Evolutionary conservation across 495 filamentous ascomycete species (phyloP).

Genomic region (Penicillium lagena): DNA sequence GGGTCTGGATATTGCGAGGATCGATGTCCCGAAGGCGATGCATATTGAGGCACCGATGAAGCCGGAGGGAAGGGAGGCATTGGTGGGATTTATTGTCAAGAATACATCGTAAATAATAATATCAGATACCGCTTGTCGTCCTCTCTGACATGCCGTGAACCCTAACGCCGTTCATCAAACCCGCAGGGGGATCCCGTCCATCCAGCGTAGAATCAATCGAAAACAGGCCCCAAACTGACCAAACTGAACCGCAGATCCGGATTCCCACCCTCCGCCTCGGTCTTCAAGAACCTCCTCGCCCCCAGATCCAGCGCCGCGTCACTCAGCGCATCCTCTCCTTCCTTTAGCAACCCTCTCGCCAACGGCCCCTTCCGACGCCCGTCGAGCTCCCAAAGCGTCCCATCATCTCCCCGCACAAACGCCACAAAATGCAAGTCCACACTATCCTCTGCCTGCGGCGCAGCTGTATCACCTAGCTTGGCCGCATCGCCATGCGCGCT

Average conservation of each 20-base stretch:
- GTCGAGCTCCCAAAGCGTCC: constrained; percentile 79
- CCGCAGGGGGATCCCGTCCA: too few species aligned
- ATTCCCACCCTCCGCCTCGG: constrained; percentile 47
- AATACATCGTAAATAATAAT: neutral
- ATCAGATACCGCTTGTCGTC: neutral
- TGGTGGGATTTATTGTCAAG: constrained; percentile 28
- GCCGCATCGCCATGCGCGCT: constrained; percentile 67
- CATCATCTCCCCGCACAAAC: constrained; percentile 70
- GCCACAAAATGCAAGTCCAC: constrained; percentile 79
- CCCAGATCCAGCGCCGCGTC: constrained; percentile 59
- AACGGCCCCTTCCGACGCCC: constrained; percentile 68
- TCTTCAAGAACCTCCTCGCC: constrained; percentile 53
- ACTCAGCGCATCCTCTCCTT: constrained; percentile 62
- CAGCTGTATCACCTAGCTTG: constrained; percentile 61
- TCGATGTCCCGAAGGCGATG: constrained; percentile 40
- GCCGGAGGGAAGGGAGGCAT: constrained; percentile 30
- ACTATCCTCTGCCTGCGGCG: constrained; percentile 60
- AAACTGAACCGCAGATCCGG: constrained; percentile 71
- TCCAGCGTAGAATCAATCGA: constrained; percentile 40
- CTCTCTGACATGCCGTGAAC: too few species aligned
- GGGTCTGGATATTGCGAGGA: constrained; percentile 20
- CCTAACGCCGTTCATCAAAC: too few species aligned
- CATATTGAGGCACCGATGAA: constrained; percentile 45
- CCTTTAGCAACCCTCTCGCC: constrained; percentile 46
- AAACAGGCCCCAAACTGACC: constrained; percentile 59